A percentile compares a stretch with the other conserved stretches of the same genome.
These are phyloP conservation scores for Colletotrichum endophyticum DNA, from an alignment of 2,329 filamentous ascomycete genomes.

Conservation along the genomic window DNA sequence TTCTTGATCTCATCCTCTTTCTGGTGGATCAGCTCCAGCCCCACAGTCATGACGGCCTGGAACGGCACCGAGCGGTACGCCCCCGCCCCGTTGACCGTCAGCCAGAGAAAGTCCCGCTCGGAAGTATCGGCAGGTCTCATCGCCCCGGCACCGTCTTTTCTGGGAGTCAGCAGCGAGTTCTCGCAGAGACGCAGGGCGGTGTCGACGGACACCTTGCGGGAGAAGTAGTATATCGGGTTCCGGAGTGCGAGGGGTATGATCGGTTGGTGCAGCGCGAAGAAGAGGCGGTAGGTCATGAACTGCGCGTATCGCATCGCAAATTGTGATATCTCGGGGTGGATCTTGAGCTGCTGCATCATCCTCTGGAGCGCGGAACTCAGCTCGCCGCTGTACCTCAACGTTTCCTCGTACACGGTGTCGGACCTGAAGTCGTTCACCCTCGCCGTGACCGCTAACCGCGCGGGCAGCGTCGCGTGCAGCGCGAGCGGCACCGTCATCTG, in stretches of 20 bases:
- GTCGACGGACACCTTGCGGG: slow-evolving; percentile 54
- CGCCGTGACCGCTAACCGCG: slow-evolving; percentile 47
- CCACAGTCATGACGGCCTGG: slow-evolving; percentile 46
- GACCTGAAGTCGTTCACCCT: slow-evolving; percentile 52
- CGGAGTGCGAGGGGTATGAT: slow-evolving; percentile 47
- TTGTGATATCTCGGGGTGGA: slow-evolving; percentile 26
- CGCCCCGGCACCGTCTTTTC: slow-evolving; percentile 15
- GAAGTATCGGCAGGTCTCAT: not conserved
- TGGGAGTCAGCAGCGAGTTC: slow-evolving; percentile 21
- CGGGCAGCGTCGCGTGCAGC: slow-evolving; percentile 45
- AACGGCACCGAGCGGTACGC: slow-evolving; percentile 46
- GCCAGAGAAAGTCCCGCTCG: slow-evolving; percentile 36
- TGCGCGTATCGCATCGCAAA: slow-evolving; percentile 50
- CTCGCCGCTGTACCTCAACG: slow-evolving; percentile 49
- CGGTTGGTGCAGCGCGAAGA: slow-evolving; percentile 59
- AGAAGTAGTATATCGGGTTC: slow-evolving; percentile 57
- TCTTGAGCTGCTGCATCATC: slow-evolving; percentile 36
- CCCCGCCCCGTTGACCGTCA: slow-evolving; percentile 45
- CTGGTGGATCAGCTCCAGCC: slow-evolving; percentile 50
- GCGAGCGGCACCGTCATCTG: slow-evolving; percentile 56
- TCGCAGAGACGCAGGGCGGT: slow-evolving; percentile 30
- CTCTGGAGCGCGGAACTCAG: slow-evolving; percentile 43
- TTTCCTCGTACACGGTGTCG: slow-evolving; percentile 50
- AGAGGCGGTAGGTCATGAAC: slow-evolving; percentile 49
- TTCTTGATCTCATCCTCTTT: slow-evolving; percentile 44